Evolutionary conservation across 1,139 yeast species (phyloP).

Genomic region (Diutina catenulata): DNA sequence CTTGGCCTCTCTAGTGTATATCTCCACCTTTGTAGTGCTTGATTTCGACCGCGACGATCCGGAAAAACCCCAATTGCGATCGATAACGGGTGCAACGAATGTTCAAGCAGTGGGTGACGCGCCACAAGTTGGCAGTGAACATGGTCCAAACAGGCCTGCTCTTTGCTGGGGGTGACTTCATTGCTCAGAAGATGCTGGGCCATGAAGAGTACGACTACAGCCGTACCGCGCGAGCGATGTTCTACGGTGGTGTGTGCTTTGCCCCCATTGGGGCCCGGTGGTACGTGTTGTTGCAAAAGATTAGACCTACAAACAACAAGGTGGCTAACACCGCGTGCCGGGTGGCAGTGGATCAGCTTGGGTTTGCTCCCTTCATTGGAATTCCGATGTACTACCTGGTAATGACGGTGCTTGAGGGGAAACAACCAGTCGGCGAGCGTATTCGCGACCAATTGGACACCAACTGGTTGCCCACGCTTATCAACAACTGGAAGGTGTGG

Average conservation of each 20-base stretch:
- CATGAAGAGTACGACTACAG: constrained; percentile 16
- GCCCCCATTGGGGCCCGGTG: constrained; percentile 34
- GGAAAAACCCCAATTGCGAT: too few relatives aligned
- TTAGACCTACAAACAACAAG: constrained; percentile 8
- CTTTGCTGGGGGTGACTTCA: constrained; percentile 29
- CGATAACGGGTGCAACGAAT: too few relatives aligned
- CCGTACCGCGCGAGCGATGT: constrained; percentile 23
- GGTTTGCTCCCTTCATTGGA: constrained; percentile 64
- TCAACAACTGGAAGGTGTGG: constrained; percentile 79
- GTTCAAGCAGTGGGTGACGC: not conserved
- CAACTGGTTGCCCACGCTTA: constrained; percentile 50
- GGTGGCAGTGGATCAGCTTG: constrained; percentile 59
- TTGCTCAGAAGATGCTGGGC: constrained; percentile 24
- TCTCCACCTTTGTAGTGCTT: too few relatives aligned
- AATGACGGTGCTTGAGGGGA: constrained; percentile 54
- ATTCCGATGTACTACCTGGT: constrained; percentile 57
- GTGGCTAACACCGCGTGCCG: constrained; percentile 25
- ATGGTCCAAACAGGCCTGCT: constrained; percentile 27
- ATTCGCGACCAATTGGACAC: constrained; percentile 27
- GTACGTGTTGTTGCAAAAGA: constrained; percentile 21
- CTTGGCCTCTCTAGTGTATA: too few relatives aligned
- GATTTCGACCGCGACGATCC: too few relatives aligned
- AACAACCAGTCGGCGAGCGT: constrained; percentile 10
- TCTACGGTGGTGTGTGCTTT: constrained; percentile 26
- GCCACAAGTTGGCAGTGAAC: constrained; percentile 23